Evolutionary conservation across 202 grass and related monocot species (phyloP).

Genomic region (Setaria italica): DNA sequence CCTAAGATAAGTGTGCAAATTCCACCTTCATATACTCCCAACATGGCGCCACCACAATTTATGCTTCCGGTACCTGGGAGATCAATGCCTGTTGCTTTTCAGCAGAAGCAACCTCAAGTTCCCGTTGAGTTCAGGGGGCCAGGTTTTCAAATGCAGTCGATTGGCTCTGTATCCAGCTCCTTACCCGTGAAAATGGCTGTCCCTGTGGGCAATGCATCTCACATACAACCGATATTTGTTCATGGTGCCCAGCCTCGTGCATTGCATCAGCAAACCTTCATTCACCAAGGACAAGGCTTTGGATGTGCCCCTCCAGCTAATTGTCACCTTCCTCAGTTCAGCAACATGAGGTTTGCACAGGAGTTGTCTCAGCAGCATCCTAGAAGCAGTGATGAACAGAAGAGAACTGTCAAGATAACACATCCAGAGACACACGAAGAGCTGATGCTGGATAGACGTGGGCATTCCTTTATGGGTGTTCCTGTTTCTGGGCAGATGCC

Average conservation of each 20-base stretch:
- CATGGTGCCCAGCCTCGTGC: constrained; percentile 59
- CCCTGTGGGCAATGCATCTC: constrained; percentile 55
- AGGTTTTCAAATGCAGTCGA: constrained; percentile 52
- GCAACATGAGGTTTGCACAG: constrained; percentile 49
- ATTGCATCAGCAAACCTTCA: constrained; percentile 63
- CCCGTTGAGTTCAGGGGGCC: constrained; percentile 61
- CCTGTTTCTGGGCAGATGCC: constrained; percentile 53
- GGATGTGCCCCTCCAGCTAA: constrained; percentile 52
- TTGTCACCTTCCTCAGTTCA: constrained; percentile 55
- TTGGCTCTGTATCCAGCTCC: constrained; percentile 57
- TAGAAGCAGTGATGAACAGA: constrained; percentile 57
- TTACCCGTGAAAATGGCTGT: constrained; percentile 64
- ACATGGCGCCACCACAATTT: constrained; percentile 51
- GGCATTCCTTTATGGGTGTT: constrained; percentile 40
- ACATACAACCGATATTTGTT: constrained; percentile 65
- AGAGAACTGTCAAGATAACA: constrained; percentile 77
- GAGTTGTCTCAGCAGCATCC: constrained; percentile 49
- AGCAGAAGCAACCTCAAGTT: constrained; percentile 65
- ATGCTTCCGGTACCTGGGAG: constrained; percentile 56
- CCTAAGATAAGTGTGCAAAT: constrained; percentile 54
- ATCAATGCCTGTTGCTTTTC: constrained; percentile 55
- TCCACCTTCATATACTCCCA: constrained; percentile 49
- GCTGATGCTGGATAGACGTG: constrained; percentile 67
- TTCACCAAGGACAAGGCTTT: constrained; percentile 79
- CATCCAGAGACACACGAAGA: constrained; percentile 92